Evolutionary conservation across 352 stramenopile genomes (phyloP), one percentile per base, ranked within the genome.

Genomic region (Pythium dissotocum): DNA sequence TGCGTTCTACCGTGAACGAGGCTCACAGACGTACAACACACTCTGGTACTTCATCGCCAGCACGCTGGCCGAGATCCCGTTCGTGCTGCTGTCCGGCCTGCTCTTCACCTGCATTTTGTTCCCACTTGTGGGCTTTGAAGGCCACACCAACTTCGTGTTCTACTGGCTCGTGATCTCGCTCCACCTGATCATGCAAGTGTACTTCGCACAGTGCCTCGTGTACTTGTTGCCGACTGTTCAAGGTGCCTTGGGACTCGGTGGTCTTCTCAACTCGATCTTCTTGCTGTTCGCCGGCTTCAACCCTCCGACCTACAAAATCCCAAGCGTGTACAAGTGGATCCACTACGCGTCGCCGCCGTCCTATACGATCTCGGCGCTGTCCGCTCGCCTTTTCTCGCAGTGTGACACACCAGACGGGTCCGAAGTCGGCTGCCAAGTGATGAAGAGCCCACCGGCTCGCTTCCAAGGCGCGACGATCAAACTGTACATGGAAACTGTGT

Each of bases 1-100:
- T 28, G 82, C 88, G 53, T 98, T 88, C 57, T 77, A 77, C 58
- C 61, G 71, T n/a, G 71, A 77, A 36, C 78, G 88, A 61, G 64
- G 72, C 26, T 77, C 80, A 6, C 61, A 84, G 51, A 96, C 93
- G 69, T 98, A 97, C 62, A 73, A 79, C 44, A 63, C 80, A 28
- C 63, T 73, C 21, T 77, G 81, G 44, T 87, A 95, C 61, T 73
- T 75, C 35, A 57, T 89, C 2, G 78, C 85, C 18, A 85, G 83
- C 38, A 91, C 84, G 5, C 21, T 97, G 33, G 73, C 80, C 21
- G 94, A 98, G 78, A 75, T 91, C 18, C 83, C 81, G 46, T 90
- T 87, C 63, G 72, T 88, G 16, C 77, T 91, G 63, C 54, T 75
- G 26, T 79, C 75, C 14, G 67, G 58, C 42, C 58, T 88, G 16